Evolutionary conservation across 345 rosid genomes (phyloP).

Genomic region (Isatis tinctoria): DNA sequence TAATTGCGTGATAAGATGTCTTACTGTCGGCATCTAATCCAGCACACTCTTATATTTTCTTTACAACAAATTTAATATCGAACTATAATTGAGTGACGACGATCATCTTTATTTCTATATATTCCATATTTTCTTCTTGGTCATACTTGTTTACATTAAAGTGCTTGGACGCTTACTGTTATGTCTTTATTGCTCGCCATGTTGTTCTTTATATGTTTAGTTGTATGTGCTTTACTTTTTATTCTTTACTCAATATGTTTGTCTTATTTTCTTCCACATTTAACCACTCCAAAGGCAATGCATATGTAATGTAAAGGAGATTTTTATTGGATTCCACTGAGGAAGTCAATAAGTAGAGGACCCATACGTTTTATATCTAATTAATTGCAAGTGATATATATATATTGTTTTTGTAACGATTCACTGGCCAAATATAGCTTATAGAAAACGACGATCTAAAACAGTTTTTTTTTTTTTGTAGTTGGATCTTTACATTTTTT

Average conservation of each 20-base stretch:
- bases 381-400: not conserved
- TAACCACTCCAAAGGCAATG: constrained; percentile 11
- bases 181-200: constrained; percentile 28
- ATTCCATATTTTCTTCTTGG: not conserved
- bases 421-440: not conserved
- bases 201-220: constrained; percentile 29
- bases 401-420: not conserved
- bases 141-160: constrained; percentile 27
- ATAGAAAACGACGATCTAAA: not conserved
- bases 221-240: constrained; percentile 32
- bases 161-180: constrained; percentile 28
- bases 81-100: not conserved
- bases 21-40: constrained; percentile 31
- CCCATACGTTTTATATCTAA: not conserved
- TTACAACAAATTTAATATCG: not conserved
- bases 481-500: too few relatives aligned
- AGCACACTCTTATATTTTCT: constrained; percentile 8
- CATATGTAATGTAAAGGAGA: constrained; percentile 12
- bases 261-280: constrained; percentile 17
- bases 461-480: not conserved
- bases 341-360: constrained; percentile 13
- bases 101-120: not conserved
- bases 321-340: constrained; percentile 28
- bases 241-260: constrained; percentile 23
- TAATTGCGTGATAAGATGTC: constrained; percentile 32